These are phyloP conservation scores for Ramaria sp. DNA, from an alignment of 768 basidiomycete genomes.

Conservation along the genomic window DNA sequence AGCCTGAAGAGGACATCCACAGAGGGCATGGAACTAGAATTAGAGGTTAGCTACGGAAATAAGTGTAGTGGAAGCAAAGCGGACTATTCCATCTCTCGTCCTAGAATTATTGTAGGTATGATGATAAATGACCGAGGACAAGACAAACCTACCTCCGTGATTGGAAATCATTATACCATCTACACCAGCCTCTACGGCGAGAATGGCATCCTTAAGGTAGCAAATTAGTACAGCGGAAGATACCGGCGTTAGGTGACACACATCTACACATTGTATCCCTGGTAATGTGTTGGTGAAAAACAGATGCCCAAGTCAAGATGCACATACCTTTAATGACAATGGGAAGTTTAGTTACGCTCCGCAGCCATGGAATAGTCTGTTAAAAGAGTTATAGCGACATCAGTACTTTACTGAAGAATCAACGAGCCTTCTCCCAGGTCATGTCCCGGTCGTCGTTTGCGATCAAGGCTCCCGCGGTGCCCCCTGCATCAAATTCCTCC, in stretches of 20 bases:
- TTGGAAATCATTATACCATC: conserved; percentile 87
- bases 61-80: conserved; percentile 22
- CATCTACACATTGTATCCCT: conserved; percentile 71
- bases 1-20: conserved; percentile 70
- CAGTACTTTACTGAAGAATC: background rate
- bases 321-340: conserved; percentile 61
- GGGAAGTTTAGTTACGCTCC: conserved; percentile 57
- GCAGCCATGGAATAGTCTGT: conserved; percentile 69
- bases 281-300: conserved; percentile 10
- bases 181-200: conserved; percentile 74
- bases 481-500: conserved; percentile 34
- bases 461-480: conserved; percentile 55
- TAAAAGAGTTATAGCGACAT: background rate
- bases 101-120: conserved; percentile 22
- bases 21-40: conserved; percentile 58
- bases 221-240: conserved; percentile 16
- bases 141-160: conserved; percentile 58
- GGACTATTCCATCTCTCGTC: conserved; percentile 76
- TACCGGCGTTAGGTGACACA: conserved; percentile 23
- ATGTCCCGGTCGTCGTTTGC: conserved; percentile 62
- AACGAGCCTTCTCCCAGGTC: conserved; percentile 59
- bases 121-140: background rate
- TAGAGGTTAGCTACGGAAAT: conserved; percentile 14
- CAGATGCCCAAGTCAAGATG: background rate
- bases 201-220: conserved; percentile 60